Percentiles rank a stretch among this genome's conserved stretches.
Evolutionary conservation across 108 stramenopile genomes (phyloP).

Genomic region (Nannochloropsis salina): DNA sequence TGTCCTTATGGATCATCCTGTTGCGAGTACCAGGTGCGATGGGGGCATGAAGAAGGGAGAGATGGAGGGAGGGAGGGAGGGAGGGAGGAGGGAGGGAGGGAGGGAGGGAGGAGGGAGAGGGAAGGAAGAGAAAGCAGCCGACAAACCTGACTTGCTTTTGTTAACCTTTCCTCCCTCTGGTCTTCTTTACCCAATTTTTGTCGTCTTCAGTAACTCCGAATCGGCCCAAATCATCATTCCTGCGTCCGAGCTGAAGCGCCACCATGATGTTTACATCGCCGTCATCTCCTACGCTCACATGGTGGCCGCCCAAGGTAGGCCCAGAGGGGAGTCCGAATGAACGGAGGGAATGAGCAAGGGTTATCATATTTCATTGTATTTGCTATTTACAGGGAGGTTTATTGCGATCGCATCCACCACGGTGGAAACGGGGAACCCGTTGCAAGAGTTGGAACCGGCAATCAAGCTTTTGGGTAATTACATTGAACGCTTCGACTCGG

Average conservation of each 20-base stretch:
- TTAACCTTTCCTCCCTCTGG: not conserved
- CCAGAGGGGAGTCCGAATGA: not conserved
- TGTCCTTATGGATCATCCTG: conserved; percentile 92
- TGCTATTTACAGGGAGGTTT: conserved; percentile 69
- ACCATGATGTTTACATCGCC: conserved; percentile 95
- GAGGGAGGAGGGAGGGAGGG: not conserved
- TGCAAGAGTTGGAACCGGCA: conserved; percentile 86
- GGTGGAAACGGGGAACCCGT: conserved; percentile 79
- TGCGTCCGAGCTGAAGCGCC: conserved; percentile 77
- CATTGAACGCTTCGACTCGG: conserved; percentile 58
- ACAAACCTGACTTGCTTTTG: not conserved
- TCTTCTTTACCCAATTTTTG: not conserved
- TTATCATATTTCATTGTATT: not conserved
- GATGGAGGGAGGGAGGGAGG: not conserved
- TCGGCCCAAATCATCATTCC: conserved; percentile 96
- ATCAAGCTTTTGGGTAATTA: conserved; percentile 84
- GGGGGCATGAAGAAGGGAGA: not conserved
- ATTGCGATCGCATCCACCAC: conserved; percentile 95
- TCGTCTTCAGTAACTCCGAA: conserved; percentile 55
- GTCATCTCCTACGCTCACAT: conserved; percentile 66
- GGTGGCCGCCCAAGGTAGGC: conserved; percentile 59
- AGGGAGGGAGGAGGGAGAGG: not conserved
- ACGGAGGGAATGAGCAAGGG: not conserved
- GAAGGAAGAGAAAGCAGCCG: not conserved
- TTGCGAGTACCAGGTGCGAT: conserved; percentile 73